phyloP scores from a whole-genome alignment of 768 basidiomycete genomes.

The Pisolithus orientalis region DNA sequence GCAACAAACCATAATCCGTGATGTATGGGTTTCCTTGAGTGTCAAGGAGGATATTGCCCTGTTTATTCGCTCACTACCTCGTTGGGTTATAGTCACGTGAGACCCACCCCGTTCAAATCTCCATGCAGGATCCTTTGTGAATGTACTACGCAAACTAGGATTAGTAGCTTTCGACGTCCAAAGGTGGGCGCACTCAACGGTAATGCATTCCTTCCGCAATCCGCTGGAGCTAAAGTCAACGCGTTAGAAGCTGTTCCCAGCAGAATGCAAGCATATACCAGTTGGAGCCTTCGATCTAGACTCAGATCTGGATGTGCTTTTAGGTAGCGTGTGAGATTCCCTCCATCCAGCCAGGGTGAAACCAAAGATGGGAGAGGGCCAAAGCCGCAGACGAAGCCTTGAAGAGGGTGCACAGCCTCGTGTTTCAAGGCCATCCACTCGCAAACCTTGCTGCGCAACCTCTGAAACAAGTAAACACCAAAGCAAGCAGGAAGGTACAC shows the following conservation, averaged over 20 bases:
- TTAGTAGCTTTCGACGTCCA: background rate
- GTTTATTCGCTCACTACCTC: background rate
- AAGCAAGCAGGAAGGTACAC: background rate
- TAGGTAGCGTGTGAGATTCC: conserved; percentile 20
- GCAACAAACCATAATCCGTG: conserved; percentile 33
- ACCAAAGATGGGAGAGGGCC: conserved; percentile 28
- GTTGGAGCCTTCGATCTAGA: background rate
- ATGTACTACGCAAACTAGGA: background rate
- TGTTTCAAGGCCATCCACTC: conserved; percentile 26
- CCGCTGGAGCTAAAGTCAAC: background rate
- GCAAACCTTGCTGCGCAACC: conserved; percentile 10
- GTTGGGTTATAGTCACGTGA: background rate
- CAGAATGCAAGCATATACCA: conserved; percentile 10
- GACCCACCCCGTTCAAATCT: conserved; percentile 38
- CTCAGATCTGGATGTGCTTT: conserved; percentile 7
- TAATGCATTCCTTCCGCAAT: conserved; percentile 17
- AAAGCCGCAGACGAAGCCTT: conserved; percentile 7
- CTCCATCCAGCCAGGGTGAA: conserved; percentile 29
- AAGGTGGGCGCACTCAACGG: background rate
- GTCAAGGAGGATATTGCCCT: conserved; percentile 34
- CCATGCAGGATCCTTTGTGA: conserved; percentile 34
- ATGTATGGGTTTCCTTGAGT: conserved; percentile 24
- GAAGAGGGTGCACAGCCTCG: conserved; percentile 21
- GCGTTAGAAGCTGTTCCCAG: background rate
- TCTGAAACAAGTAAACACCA: background rate